Evolutionary conservation across 2,329 filamentous ascomycete species (phyloP), one percentile per base, ranked within the genome.

Genomic region (Nigrospora osmanthi): DNA sequence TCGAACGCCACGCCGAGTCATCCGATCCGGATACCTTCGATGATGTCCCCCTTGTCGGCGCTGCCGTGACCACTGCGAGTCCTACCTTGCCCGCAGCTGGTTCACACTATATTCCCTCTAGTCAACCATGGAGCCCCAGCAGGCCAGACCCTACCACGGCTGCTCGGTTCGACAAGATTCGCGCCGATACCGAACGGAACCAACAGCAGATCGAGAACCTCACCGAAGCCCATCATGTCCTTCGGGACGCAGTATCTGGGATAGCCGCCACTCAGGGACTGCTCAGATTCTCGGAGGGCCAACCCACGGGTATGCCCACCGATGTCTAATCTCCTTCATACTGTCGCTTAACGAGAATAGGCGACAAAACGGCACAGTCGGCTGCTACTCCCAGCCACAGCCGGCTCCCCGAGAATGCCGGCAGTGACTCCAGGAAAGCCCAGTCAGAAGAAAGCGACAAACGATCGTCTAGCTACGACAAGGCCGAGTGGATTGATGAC

Each of bases 401-500:
- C 15, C 32, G 34, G 11, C 17, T 15, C 15, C 32, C 30, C 39
- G 15, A 23, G 12, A 40, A 30, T 11, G 30, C 32, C 2, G 30
- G 30, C 7, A 33, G 30, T 11, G 34, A 40, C 30, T 40, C n/a
- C 39, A 30, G 39, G 15, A 14, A n/a, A 30, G 14, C 14, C 39
- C 39, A 33, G 23, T 14, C 6, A 17, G 15, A 15, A 11, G 30
- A 40, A 47, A 45, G 12, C 39, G 42, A 12, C 37, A 47, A 16
- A 17, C 13, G 39, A 2, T 11, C 15, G 23, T n/a, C 17, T 1
- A n/a, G 9, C 13, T 3, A 42, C 15, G 37, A 37, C 42, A 14
- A 36, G 31, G n/a, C 31, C 10, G 45, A 40, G n/a, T 57, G 52
- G 52, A 43, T 57, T 11, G 49, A 56, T 19, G 50, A 52, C 1